Base-by-base conservation (phyloP, 1,284 basidiomycete genomes). In the Ceratobasidium sp. region DNA sequence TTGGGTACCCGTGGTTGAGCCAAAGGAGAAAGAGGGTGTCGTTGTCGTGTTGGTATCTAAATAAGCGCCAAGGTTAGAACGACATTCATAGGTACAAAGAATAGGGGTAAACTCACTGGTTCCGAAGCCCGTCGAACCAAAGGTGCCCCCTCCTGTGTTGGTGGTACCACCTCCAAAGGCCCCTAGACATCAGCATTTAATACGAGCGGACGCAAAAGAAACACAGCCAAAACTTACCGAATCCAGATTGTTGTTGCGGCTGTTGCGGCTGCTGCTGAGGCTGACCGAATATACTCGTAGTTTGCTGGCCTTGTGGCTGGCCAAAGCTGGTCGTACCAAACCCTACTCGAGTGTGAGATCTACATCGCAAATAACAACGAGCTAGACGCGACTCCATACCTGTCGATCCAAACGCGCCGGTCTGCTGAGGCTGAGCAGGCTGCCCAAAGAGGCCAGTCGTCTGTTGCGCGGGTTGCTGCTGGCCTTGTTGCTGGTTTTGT, bases 91-190 rank as follows among this genome's bases (percentile, higher is more conserved):
- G 15, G 28, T 54, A 13, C 6, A 56, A 54, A 42, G 26, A 44
- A 64, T 7, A 15, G 13, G 4, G 56, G 40, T 74, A 23, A 40
- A 52, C 71, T 64, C 48, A 87, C 87, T 88, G 79, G 90, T 89
- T 81, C 92, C 90, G 84, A 94, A 93, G 13, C 91, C 92, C 7
- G 89, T 80, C 62, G 59, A 66, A 54, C 80, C 79, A 78, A 74
- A 74, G 1, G 59, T 44, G 42, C 50, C 91, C 52, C 77, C 84
- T n/a, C n/a, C n/a, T n/a, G n/a, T n/a, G 44, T 86, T 81, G 44
- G 85, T 83, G 77, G 86, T 89, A 57, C 80, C 80, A 13, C 85
- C 83, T 44, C 87, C 90, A 84, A 94, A 94, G 62, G 89, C 87
- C 79, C 91, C 92, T 91, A 33, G 23, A 61, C 46, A 61, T 74